A percentile compares a stretch with the other conserved stretches of the same genome.
Conservation (phyloP, 2,329 filamentous ascomycete species). For the Stachybotrys elegans region DNA sequence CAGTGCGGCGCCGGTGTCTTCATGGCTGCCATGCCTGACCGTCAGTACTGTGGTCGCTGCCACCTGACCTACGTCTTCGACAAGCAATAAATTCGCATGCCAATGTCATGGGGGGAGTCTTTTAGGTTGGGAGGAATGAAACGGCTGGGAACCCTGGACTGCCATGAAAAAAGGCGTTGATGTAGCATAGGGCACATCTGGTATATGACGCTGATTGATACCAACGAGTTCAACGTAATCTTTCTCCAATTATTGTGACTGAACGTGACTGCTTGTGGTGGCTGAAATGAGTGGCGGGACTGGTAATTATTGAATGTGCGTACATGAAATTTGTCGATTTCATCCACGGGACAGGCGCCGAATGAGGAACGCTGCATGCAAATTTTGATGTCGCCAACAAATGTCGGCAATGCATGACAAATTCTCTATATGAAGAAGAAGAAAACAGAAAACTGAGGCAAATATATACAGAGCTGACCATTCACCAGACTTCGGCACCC, state of each 20-base stretch:
- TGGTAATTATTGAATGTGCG: no score
- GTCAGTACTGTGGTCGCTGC: slow-evolving; percentile 88
- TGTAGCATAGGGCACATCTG: slow-evolving; percentile 38
- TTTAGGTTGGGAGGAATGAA: slow-evolving; percentile 24
- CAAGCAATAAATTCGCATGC: slow-evolving; percentile 50
- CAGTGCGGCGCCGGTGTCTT: slow-evolving; percentile 99
- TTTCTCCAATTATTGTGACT: not conserved
- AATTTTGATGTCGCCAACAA: no score
- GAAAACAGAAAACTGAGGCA: no score
- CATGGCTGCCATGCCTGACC: slow-evolving; percentile 99
- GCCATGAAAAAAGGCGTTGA: slow-evolving; percentile 33
- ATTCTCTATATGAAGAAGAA: no score
- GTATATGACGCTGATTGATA: slow-evolving; percentile 32
- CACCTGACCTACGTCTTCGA: slow-evolving; percentile 71
- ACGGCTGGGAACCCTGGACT: slow-evolving; percentile 24
- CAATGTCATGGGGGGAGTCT: slow-evolving; percentile 11
- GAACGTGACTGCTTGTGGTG: no score
- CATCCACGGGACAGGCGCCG: no score
- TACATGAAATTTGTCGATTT: no score
- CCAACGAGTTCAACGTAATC: slow-evolving; percentile 10
- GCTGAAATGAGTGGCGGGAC: no score
- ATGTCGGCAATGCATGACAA: no score
- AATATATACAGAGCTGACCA: no score
- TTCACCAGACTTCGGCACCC: no score
- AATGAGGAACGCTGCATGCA: no score